Conservation (phyloP, 306 rosid genomes). For the Prunus salicina region DNA sequence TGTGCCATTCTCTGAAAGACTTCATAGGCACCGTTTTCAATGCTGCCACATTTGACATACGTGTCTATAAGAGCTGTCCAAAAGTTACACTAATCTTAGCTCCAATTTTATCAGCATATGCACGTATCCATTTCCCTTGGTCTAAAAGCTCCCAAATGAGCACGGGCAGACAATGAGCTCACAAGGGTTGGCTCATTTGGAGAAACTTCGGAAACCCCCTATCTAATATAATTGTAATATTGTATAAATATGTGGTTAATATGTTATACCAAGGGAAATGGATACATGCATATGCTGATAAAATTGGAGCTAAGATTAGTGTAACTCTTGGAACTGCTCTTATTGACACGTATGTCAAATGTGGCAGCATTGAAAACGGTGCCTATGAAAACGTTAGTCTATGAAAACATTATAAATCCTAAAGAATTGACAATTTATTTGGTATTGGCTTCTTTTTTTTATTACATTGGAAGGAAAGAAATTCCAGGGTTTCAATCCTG, state of each 20-base stretch:
- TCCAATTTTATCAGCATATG: constrained; percentile 19
- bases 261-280: constrained; percentile 27
- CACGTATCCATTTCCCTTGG: constrained; percentile 42
- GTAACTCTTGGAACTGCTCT: constrained; percentile 37
- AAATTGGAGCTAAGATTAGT: constrained; percentile 17
- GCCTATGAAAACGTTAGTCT: not conserved
- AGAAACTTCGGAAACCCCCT: constrained; percentile 4
- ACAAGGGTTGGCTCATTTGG: constrained; percentile 45
- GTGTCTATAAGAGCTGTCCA: constrained; percentile 45
- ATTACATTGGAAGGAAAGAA: too few relatives aligned
- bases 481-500: too few relatives aligned
- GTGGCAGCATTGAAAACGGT: constrained; percentile 38
- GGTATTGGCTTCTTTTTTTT: too few relatives aligned
- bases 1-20: constrained; percentile 28
- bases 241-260: too few relatives aligned
- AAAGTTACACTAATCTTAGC: constrained; percentile 16
- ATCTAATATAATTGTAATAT: too few relatives aligned
- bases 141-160: constrained; percentile 42
- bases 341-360: constrained; percentile 50
- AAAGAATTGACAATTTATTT: too few relatives aligned
- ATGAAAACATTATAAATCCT: too few relatives aligned
- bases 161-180: constrained; percentile 46
- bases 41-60: constrained; percentile 54
- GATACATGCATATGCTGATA: constrained; percentile 32
- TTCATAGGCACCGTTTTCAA: constrained; percentile 23